These are phyloP conservation scores for Monilinia laxa DNA, from an alignment of 2,329 filamentous ascomycete species.

Conservation along the genomic window DNA sequence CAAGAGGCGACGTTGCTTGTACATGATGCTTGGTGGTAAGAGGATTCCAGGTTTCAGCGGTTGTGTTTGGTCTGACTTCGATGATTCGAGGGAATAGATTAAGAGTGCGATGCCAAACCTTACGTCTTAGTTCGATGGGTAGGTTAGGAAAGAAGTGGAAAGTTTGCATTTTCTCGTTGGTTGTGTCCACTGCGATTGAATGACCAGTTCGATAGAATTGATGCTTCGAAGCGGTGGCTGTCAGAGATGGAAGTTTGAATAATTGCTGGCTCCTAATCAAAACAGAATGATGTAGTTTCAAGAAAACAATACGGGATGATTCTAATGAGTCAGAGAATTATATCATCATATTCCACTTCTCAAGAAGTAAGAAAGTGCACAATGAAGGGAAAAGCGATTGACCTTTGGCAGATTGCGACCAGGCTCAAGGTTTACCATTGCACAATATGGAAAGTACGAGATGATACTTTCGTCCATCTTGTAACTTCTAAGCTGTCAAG, in stretches of 20 bases:
- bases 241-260: not conserved
- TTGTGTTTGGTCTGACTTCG: slow-evolving; percentile 10
- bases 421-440: not conserved
- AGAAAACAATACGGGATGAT: not conserved
- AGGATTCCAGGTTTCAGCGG: slow-evolving; percentile 7
- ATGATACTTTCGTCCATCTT: not conserved
- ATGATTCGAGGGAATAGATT: slow-evolving; percentile 14
- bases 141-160: not conserved
- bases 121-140: not conserved
- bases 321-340: not conserved
- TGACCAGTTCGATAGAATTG: not conserved
- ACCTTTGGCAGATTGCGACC: not conserved
- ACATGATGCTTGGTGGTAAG: slow-evolving; percentile 11
- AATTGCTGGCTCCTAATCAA: not conserved
- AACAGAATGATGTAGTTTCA: not conserved
- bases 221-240: not conserved
- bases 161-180: not conserved
- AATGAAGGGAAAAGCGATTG: not conserved
- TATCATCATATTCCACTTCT: not conserved
- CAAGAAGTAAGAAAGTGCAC: not conserved
- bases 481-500: not conserved
- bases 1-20: not conserved
- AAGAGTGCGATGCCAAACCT: not conserved
- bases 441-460: not conserved
- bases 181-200: not conserved